These are phyloP conservation scores for Colletotrichum limetticola DNA, from an alignment of 2,329 filamentous ascomycete genomes.

Conservation along the genomic window DNA sequence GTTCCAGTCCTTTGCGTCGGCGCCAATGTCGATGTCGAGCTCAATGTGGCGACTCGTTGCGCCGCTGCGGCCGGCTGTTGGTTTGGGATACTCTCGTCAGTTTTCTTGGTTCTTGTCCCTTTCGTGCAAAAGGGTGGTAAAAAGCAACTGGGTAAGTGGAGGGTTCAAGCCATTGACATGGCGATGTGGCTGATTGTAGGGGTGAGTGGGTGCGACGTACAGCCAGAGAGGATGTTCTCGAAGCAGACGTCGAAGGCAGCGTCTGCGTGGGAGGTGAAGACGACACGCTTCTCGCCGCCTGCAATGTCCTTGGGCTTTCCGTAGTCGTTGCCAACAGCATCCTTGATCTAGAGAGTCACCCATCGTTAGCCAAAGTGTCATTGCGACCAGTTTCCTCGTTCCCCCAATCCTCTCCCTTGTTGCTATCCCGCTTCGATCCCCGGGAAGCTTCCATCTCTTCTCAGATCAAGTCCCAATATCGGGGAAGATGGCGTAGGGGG, in stretches of 20 bases:
- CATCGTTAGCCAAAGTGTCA: conserved; percentile 18
- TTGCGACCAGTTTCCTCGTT: not conserved
- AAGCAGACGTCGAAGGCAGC: conserved; percentile 97
- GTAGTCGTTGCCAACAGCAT: conserved; percentile 96
- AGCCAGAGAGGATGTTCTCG: conserved; percentile 79
- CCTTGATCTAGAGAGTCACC: conserved; percentile 76
- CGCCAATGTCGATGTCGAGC: conserved; percentile 95
- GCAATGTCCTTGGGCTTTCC: conserved; percentile 89
- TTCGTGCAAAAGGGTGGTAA: no score
- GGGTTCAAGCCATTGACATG: conserved; percentile 32
- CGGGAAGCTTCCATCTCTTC: not conserved
- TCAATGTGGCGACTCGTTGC: conserved; percentile 78
- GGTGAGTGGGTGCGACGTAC: conserved; percentile 60
- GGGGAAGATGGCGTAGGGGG: not conserved
- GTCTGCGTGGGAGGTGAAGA: conserved; percentile 93
- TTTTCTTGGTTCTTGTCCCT: conserved; percentile 17
- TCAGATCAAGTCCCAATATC: not conserved
- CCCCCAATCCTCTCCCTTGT: not conserved
- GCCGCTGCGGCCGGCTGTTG: conserved; percentile 49
- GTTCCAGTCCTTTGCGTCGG: conserved; percentile 98
- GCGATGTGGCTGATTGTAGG: not conserved
- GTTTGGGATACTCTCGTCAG: conserved; percentile 32
- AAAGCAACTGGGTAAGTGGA: not conserved
- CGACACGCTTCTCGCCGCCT: conserved; percentile 91
- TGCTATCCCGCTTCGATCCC: not conserved